Evolutionary conservation across 2,329 filamentous ascomycete species (phyloP).

Genomic region (Diaporthe citri): DNA sequence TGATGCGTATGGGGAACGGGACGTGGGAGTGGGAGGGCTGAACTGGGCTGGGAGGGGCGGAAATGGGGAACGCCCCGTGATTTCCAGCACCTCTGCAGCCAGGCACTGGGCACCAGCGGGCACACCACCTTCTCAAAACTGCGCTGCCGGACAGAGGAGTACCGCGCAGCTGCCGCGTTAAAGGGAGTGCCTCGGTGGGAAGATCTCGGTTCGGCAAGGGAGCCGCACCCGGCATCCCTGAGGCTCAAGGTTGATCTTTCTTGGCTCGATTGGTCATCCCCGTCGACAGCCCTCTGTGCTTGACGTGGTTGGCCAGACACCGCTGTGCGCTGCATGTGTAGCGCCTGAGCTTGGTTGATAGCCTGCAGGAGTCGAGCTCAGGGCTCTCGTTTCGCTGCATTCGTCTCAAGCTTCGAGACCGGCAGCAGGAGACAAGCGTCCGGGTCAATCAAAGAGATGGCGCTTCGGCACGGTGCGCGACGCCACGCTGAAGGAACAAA

Average conservation of each 20-base stretch:
- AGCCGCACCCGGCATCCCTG: conserved; percentile 23
- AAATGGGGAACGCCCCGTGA: background rate
- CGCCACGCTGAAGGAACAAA: background rate
- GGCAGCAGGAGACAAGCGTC: background rate
- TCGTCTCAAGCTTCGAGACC: background rate
- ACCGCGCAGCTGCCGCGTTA: conserved; percentile 11
- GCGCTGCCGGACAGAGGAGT: background rate
- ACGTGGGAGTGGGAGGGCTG: background rate
- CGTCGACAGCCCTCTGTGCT: background rate
- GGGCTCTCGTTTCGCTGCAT: conserved; percentile 4
- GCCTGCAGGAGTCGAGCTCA: conserved; percentile 8
- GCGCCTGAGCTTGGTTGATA: conserved; percentile 4
- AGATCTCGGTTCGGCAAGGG: conserved; percentile 26
- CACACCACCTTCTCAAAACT: background rate
- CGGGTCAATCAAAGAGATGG: background rate
- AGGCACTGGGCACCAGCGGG: background rate
- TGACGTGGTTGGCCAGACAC: background rate
- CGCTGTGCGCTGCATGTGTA: conserved; percentile 10
- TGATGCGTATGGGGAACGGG: background rate
- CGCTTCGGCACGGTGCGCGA: background rate
- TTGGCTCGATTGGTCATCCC: background rate
- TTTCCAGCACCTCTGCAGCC: background rate
- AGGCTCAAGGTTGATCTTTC: conserved; percentile 23
- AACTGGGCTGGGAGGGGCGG: background rate
- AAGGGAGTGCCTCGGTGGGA: conserved; percentile 3